Percentiles rank a stretch among this genome's conserved stretches.
Evolutionary conservation across 495 filamentous ascomycete genomes (phyloP).

Genomic region (Aspergillus baeticus): DNA sequence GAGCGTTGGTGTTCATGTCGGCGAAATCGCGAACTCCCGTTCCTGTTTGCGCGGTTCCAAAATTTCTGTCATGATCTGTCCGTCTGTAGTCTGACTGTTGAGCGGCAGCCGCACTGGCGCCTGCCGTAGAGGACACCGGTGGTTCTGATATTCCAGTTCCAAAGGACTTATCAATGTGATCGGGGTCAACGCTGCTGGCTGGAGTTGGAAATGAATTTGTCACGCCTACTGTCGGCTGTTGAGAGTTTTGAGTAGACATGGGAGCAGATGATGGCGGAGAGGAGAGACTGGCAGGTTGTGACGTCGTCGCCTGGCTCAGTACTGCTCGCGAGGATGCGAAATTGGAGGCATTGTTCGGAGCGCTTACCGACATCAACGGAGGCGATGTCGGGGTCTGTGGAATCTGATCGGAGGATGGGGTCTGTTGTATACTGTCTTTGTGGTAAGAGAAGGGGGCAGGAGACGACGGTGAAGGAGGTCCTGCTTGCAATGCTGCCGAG

Average conservation of each 20-base stretch:
- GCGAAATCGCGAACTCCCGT: constrained; percentile 30
- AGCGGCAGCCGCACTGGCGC: constrained; percentile 13
- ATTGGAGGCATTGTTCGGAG: constrained; percentile 48
- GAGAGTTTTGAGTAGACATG: constrained; percentile 48
- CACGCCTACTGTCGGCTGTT: constrained; percentile 40
- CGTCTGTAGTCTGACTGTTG: constrained; percentile 34
- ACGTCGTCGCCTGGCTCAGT: constrained; percentile 44
- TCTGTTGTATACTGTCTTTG: constrained; percentile 37
- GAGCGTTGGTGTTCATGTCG: constrained; percentile 10
- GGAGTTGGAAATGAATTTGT: constrained; percentile 48
- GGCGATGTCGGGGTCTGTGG: constrained; percentile 49
- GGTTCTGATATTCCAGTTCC: constrained; percentile 23
- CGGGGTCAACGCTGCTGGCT: constrained; percentile 45
- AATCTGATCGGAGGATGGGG: constrained; percentile 34
- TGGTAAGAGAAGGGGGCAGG: constrained; percentile 36
- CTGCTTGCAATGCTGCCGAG: constrained; percentile 37
- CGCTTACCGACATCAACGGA: constrained; percentile 55
- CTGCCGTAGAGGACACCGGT: constrained; percentile 13
- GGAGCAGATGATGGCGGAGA: constrained; percentile 46
- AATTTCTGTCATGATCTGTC: constrained; percentile 39
- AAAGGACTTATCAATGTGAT: constrained; percentile 31
- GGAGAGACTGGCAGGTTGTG: constrained; percentile 38
- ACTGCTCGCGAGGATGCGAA: constrained; percentile 46
- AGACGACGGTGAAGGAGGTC: constrained; percentile 46
- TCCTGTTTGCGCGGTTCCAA: constrained; percentile 11